These are phyloP conservation scores for Trichoderma atrobrunneum DNA, from an alignment of 2,329 filamentous ascomycete species.

Conservation along the genomic window DNA sequence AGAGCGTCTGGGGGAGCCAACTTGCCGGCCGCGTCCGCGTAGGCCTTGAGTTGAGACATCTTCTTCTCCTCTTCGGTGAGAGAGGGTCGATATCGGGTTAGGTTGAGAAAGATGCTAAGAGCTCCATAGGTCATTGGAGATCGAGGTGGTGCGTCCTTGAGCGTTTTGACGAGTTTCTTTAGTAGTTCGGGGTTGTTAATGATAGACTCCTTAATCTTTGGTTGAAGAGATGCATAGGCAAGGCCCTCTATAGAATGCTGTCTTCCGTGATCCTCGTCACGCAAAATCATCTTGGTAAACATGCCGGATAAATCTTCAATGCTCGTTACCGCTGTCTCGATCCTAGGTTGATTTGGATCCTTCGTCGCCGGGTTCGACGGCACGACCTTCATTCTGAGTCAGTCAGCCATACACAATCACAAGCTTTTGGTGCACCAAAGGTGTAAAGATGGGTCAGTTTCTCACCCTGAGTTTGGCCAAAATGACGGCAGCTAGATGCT, in stretches of 20 bases:
- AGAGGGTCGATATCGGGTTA: slow-evolving; percentile 75
- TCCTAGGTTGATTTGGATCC: slow-evolving; percentile 41
- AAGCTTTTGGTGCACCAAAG: not conserved
- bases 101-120: slow-evolving; percentile 79
- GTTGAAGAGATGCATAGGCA: slow-evolving; percentile 84
- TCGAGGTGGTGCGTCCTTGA: slow-evolving; percentile 57
- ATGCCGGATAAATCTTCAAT: slow-evolving; percentile 64
- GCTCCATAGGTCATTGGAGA: slow-evolving; percentile 79
- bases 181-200: slow-evolving; percentile 67
- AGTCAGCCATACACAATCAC: slow-evolving; percentile 43
- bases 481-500: slow-evolving; percentile 69
- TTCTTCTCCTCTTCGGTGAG: slow-evolving; percentile 89
- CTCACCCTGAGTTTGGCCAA: slow-evolving; percentile 67
- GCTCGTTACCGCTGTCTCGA: slow-evolving; percentile 55
- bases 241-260: slow-evolving; percentile 83
- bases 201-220: slow-evolving; percentile 79
- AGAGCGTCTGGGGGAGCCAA: slow-evolving; percentile 61
- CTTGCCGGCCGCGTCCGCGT: slow-evolving; percentile 79
- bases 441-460: not conserved
- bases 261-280: slow-evolving; percentile 54
- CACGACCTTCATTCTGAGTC: slow-evolving; percentile 54
- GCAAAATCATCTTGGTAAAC: slow-evolving; percentile 65
- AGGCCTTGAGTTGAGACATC: slow-evolving; percentile 88
- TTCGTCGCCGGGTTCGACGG: slow-evolving; percentile 42
- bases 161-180: slow-evolving; percentile 62